A percentile compares a stretch with the other conserved stretches of the same genome.
Conservation (phyloP, 176 grass and related monocot species). For the Cenchrus purpureus region DNA sequence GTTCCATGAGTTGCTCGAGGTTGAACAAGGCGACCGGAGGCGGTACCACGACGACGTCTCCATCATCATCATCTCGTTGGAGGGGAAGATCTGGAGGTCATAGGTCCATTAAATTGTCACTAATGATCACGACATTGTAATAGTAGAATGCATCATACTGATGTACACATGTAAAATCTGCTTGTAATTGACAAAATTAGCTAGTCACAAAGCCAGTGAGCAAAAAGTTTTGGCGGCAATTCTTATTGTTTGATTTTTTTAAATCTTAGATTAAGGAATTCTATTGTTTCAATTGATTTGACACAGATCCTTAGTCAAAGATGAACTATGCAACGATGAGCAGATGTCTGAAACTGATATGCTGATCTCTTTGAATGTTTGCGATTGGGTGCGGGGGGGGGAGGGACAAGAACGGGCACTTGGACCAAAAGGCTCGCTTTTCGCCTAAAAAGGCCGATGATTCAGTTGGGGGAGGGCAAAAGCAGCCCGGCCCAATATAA, state of each 20-base stretch:
- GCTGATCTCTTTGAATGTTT: background rate
- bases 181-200: background rate
- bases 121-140: background rate
- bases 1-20: slow-evolving; percentile 70
- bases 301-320: background rate
- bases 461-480: background rate
- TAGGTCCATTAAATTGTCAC: slow-evolving; percentile 28
- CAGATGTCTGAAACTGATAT: background rate
- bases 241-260: background rate
- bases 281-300: background rate
- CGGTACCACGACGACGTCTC: slow-evolving; percentile 86
- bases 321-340: background rate
- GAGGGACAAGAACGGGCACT: background rate
- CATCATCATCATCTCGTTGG: slow-evolving; percentile 83
- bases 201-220: background rate
- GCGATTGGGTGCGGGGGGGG: too few relatives aligned
- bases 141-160: background rate
- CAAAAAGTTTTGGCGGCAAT: slow-evolving; percentile 38
- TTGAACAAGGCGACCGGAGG: slow-evolving; percentile 68
- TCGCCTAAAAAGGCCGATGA: background rate
- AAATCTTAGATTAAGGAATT: background rate
- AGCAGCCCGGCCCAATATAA: background rate
- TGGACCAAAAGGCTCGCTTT: background rate
- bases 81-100: slow-evolving; percentile 84
- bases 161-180: background rate